Base-by-base conservation (phyloP, 495 filamentous ascomycete genomes). In the Penicillium cataractarum region DNA sequence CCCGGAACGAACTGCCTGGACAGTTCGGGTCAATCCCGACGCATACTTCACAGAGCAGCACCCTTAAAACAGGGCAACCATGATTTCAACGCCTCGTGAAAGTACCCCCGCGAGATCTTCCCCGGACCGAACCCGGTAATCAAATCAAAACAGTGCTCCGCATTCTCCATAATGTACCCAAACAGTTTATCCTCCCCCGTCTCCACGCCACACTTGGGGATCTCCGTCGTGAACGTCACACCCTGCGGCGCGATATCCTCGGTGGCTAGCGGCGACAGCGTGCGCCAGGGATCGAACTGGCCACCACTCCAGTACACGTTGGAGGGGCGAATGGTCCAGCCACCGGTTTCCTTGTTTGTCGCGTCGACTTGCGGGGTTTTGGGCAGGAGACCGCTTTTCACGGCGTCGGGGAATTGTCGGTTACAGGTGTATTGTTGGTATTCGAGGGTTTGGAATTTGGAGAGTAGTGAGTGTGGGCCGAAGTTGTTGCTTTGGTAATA, bases 271-370 rank as follows among this genome's bases (percentile, higher is more conserved):
- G 79, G 72, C 1, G 80, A 82, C 17, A 87, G 67, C 0, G 83
- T 80, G 13, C 80, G 74, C 86, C 85, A 88, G 7, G 86, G 86
- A 65, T 87, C 86, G 61, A 80, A 87, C 57, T 86, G 77, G 1
- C 84, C 84, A 15, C 77, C 82, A 33, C 71, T 81, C 71, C 79
- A 86, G 69, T 82, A 86, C 6, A 77, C 74, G 54, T 87, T 85
- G 24, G 85, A 83, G n/a, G 84, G 85, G 24, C 83, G 79, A 44
- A 86, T 83, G 32, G 65, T 58, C 86, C 86, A 87, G 35, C 84
- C 85, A 21, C 83, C 83, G 29, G 79, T 82, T 59, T 75, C 53
- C 6, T 29, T 33, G 63, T 87, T 86, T n/a, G 75, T 70, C 3
- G 63, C 65, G 0, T 76, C 68, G 0, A 67, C 65, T 50, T 66